Evolutionary conservation across 2,329 filamentous ascomycete genomes (phyloP), one percentile per base, ranked within the genome.

Genomic region (Ascochyta clinopodiicola): DNA sequence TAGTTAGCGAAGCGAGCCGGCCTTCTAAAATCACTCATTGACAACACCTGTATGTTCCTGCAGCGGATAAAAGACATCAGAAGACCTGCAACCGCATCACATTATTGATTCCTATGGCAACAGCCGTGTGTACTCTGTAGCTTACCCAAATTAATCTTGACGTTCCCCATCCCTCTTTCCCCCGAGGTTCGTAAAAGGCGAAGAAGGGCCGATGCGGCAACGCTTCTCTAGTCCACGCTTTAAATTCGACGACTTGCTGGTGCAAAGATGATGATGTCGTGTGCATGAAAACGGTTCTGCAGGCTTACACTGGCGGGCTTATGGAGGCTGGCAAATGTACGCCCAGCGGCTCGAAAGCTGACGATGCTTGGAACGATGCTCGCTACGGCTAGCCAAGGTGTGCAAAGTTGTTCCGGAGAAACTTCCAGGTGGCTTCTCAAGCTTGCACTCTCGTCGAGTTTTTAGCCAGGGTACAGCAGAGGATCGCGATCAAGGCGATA

Each of bases 251-350:
- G 36, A 42, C 52, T 31, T 39, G 19, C 27, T 17, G 24, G 19
- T 9, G 24, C 24, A 22, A 22, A 42, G 34, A 43, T 42, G 25
- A 56, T 56, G 52, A 56, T 56, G 52, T 51, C 46, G 52, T 43
- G 42, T 37, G 52, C 52, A 25, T 46, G 19, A 42, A 29, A 29
- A 50, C 17, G 31, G 36, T 36, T 37, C 31, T 37, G 37, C 24
- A 45, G 40, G 52, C 46, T 49, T 50, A 46, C 31, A 36, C 31
- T 35, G 34, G 19, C 31, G n/a, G 15, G 43, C 32, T 25, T 36
- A 17, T 42, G 22, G 31, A 17, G 24, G 42, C 31, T 25, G 24
- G n/a, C 27, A 50, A 25, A 52, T 45, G 36, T 45, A 50, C 35
- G 29, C 45, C 45, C 40, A 50, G 36, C 36, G 22, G 12, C 6